phyloP scores from a whole-genome alignment of 1,139 yeast genomes.

The Pichia sp. region DNA sequence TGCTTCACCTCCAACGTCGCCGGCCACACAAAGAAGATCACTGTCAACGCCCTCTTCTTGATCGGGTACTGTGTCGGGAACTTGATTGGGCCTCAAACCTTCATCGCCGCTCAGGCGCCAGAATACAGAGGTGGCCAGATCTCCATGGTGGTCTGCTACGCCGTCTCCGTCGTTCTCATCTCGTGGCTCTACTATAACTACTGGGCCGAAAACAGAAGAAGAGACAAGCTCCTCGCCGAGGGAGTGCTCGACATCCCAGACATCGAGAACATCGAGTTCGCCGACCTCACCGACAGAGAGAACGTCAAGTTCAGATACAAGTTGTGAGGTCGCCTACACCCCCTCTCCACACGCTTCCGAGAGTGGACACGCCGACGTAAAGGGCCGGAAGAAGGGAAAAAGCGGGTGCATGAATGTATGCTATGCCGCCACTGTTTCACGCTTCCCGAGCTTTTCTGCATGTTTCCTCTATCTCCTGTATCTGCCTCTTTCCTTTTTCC shows the following conservation, averaged over 20 bases:
- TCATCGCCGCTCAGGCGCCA: conserved; percentile 42
- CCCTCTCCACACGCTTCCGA: background rate
- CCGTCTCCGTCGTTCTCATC: conserved; percentile 21
- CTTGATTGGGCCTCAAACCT: conserved; percentile 54
- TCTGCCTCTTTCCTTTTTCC: too few species aligned
- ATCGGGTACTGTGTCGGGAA: conserved; percentile 62
- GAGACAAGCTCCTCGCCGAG: conserved; percentile 27
- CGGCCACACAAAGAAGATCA: conserved; percentile 42
- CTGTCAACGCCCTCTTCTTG: conserved; percentile 55
- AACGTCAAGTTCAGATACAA: conserved; percentile 44
- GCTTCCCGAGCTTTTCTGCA: too few species aligned
- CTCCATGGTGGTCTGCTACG: conserved; percentile 30
- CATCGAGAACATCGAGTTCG: conserved; percentile 40
- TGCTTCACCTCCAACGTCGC: conserved; percentile 54
- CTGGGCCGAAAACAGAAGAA: conserved; percentile 28
- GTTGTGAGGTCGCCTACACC: conserved; percentile 14
- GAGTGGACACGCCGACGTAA: background rate
- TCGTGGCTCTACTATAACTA: conserved; percentile 23
- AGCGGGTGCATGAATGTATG: too few species aligned
- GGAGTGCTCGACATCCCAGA: conserved; percentile 25
- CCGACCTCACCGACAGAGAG: conserved; percentile 47
- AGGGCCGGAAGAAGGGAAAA: background rate
- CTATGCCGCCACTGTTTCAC: too few species aligned
- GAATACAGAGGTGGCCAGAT: conserved; percentile 40
- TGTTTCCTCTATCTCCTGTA: too few species aligned